A percentile compares a stretch with the other conserved stretches of the same genome.
These are phyloP conservation scores for Cordyceps militaris DNA, from an alignment of 2,329 filamentous ascomycete genomes.

Conservation along the genomic window DNA sequence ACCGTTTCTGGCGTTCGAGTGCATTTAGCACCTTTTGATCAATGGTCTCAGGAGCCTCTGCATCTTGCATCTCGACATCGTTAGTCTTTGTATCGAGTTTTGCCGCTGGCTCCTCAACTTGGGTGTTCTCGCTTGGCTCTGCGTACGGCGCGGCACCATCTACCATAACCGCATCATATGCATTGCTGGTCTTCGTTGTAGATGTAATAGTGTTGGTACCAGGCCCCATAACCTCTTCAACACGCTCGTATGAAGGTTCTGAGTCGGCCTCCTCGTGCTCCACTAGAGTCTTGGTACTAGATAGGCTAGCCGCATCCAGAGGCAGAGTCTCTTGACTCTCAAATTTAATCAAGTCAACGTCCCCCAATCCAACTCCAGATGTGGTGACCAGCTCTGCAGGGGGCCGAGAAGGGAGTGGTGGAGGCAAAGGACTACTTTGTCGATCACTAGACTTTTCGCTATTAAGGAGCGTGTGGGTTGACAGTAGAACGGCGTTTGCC, in stretches of 20 bases:
- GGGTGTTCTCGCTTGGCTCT: conserved; percentile 1
- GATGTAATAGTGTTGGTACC: conserved; percentile 18
- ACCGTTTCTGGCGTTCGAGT: conserved; percentile 39
- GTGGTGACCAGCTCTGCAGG: conserved; percentile 31
- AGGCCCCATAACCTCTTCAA: conserved; percentile 18
- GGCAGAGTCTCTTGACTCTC: conserved; percentile 24
- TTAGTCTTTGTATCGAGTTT: conserved; percentile 3
- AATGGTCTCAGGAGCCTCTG: conserved; percentile 30
- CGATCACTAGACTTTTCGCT: conserved; percentile 24
- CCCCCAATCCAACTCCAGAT: conserved; percentile 19
- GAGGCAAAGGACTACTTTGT: conserved; percentile 27
- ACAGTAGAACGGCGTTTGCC: conserved; percentile 69
- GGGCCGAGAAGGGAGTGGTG: conserved; percentile 44
- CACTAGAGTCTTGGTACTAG: conserved; percentile 48
- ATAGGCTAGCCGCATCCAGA: conserved; percentile 37
- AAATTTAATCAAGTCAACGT: conserved; percentile 29
- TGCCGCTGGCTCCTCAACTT: background rate
- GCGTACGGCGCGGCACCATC: conserved; percentile 2
- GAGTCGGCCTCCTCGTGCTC: conserved; percentile 33
- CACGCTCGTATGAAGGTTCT: conserved; percentile 30
- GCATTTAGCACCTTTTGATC: conserved; percentile 40
- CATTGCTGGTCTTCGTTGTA: background rate
- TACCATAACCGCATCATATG: conserved; percentile 20
- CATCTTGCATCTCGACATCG: conserved; percentile 26
- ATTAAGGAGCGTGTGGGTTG: conserved; percentile 33